Conservation (phyloP, 805 yeast species). For the Yamadazyma paraphyllophila region DNA sequence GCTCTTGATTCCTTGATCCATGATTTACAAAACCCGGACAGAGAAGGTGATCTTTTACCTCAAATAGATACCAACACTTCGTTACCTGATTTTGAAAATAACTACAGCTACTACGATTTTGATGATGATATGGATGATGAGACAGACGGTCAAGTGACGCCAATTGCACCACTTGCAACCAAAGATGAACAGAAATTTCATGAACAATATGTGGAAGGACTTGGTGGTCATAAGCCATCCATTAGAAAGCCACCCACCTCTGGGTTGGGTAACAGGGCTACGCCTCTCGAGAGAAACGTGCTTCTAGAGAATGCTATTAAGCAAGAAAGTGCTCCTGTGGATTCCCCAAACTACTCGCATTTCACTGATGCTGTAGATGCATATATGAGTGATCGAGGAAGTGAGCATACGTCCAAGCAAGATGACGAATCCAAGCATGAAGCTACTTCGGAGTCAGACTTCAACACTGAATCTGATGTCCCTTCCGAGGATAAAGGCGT, state of each 20-base stretch:
- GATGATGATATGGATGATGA: conserved; percentile 12
- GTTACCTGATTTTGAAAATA: conserved; percentile 28
- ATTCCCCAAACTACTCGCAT: conserved; percentile 27
- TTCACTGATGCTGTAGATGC: conserved; percentile 34
- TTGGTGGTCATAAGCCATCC: conserved; percentile 30
- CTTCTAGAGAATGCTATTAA: background rate
- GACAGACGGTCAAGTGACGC: conserved; percentile 17
- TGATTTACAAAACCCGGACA: conserved; percentile 25
- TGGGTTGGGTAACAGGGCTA: background rate
- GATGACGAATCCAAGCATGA: background rate
- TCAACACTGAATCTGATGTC: too few species aligned
- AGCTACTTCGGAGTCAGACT: background rate
- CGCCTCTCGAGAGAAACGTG: background rate
- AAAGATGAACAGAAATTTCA: conserved; percentile 22
- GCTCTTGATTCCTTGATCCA: conserved; percentile 38
- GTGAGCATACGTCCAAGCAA: background rate
- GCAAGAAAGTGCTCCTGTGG: conserved; percentile 9
- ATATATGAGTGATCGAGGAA: conserved; percentile 21
- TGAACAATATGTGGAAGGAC: conserved; percentile 20
- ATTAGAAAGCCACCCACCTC: conserved; percentile 36
- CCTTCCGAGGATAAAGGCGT: too few species aligned
- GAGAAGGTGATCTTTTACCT: conserved; percentile 17
- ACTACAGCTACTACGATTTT: conserved; percentile 14
- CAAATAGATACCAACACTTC: conserved; percentile 22
- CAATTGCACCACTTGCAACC: conserved; percentile 24